Conservation (phyloP, 306 rosid species). For the Prunus salicina region DNA sequence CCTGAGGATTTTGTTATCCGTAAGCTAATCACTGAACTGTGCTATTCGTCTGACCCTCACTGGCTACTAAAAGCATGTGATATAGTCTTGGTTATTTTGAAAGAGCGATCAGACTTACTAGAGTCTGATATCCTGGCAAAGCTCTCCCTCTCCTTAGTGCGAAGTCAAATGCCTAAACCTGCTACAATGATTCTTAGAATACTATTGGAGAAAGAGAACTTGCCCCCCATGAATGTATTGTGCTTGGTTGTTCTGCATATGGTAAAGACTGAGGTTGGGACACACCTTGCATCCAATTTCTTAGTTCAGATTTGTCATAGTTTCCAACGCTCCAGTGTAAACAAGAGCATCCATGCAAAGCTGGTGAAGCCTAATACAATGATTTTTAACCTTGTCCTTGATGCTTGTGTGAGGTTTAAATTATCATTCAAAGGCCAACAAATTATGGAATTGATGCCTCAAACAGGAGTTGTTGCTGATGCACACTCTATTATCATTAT, state of each 20-base stretch:
- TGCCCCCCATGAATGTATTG: constrained; percentile 54
- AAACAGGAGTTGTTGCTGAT: constrained; percentile 55
- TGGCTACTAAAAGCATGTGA: constrained; percentile 60
- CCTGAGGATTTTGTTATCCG: constrained; percentile 49
- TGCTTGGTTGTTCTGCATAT: constrained; percentile 55
- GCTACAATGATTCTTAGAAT: constrained; percentile 50
- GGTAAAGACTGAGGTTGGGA: constrained; percentile 71
- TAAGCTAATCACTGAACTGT: constrained; percentile 54
- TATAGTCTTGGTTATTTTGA: constrained; percentile 47
- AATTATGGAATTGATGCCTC: constrained; percentile 60
- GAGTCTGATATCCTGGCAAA: constrained; percentile 50
- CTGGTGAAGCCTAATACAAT: constrained; percentile 46
- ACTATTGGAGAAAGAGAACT: constrained; percentile 44
- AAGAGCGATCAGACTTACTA: constrained; percentile 51
- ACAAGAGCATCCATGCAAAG: constrained; percentile 31
- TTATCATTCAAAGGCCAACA: constrained; percentile 57
- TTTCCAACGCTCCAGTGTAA: constrained; percentile 34
- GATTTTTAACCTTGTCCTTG: constrained; percentile 77
- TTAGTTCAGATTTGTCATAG: constrained; percentile 54
- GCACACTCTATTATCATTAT: constrained; percentile 60
- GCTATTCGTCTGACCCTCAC: constrained; percentile 48
- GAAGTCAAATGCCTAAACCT: constrained; percentile 59
- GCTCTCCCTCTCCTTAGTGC: constrained; percentile 63
- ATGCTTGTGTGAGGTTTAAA: constrained; percentile 74
- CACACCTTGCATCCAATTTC: constrained; percentile 59